Evolutionary conservation across 768 basidiomycete species (phyloP), one percentile per base, ranked within the genome.

Genomic region (Gloeopeniophorella convolvens): DNA sequence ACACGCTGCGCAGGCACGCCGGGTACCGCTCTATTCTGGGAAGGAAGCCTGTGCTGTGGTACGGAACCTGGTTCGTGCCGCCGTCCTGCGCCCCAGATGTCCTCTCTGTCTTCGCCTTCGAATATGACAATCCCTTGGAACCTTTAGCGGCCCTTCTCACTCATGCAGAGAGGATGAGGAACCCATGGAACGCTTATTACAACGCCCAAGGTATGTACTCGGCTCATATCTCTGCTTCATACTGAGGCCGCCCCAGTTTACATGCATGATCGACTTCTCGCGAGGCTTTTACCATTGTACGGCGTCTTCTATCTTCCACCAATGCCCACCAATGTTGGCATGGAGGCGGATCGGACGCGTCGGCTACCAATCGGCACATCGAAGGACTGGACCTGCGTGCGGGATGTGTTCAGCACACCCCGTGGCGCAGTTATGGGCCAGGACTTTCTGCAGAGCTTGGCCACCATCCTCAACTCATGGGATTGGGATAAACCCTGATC

Each of bases 111-210:
- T 36, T 42, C 12, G 30, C 24, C 13, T 43, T 40, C 3, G 35
- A 27, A 24, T 20, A 8, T 6, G 31, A 54, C 20, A n/a, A n/a
- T n/a, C n/a, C 28, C 45, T 42, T 18, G n/a, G 16, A 33, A 18
- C 32, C 34, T 53, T 31, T 47, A 47, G 34, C 8, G 23, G 4
- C 55, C 7, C 30, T 54, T 3, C 51, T 53, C n/a, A 13, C 27
- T 8, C 45, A 54, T n/a, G 45, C 51, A 9, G 51, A 41, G 34
- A 35, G 26, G 18, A 35, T 10, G 26, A 27, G 31, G 23, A 43
- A 54, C 16, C 54, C 54, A 2, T 53, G 54, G 54, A 56, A 21
- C 16, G 50, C 44, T 11, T 55, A 55, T 52, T 47, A 55, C 43
- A 55, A 55, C 21, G 54, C 54, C 31, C 54, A 55, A 47, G 54